Evolutionary conservation across 2,329 filamentous ascomycete species (phyloP), one percentile per base, ranked within the genome.

Genomic region (Aspergillus spinulosporus): DNA sequence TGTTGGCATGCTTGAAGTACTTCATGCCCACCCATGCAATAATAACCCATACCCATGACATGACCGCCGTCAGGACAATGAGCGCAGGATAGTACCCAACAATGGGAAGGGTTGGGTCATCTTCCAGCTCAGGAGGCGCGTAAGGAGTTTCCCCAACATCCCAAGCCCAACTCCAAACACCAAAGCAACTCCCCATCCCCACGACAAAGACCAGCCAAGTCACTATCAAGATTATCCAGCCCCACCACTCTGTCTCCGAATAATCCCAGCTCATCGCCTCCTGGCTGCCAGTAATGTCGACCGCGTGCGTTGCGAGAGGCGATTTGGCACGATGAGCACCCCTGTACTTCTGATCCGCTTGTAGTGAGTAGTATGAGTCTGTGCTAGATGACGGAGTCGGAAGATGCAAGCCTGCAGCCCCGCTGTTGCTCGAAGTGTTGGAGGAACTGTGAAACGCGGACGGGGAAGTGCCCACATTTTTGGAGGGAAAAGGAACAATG

Each of bases 11-110:
- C 65, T 92, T 86, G 71, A 99, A 99, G 74, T 97, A 97, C 73
- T 99, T 99, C 93, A 99, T 97, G 26, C 94, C 94, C 48, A 97
- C 88, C 94, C 94, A 99, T 8, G 95, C 94, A 56, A 95, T 87
- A 9, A 96, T 86, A 14, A 97, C 94, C 94, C 94, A 99, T 4
- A 97, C 91, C 94, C 94, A 99, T 14, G 92, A 92, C 90, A 99
- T 97, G 29, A 99, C 90, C 47, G 87, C 88, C 3, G 93, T 97
- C 64, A 97, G 78, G 57, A 97, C 94, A 62, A 97, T 89, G 67
- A 99, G 78, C 8, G 92, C 91, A 26, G 94, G 94, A 75, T 99
- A 99, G 74, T 99, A 99, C 7, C 95, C 94, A 8, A 95, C 90
- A 67, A 99, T 96, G 2, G 94, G 94, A 66, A 99, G 75, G 2